Evolutionary conservation across 169 alveolate genomes (phyloP).

Genomic region (Plasmodium coatneyi): DNA sequence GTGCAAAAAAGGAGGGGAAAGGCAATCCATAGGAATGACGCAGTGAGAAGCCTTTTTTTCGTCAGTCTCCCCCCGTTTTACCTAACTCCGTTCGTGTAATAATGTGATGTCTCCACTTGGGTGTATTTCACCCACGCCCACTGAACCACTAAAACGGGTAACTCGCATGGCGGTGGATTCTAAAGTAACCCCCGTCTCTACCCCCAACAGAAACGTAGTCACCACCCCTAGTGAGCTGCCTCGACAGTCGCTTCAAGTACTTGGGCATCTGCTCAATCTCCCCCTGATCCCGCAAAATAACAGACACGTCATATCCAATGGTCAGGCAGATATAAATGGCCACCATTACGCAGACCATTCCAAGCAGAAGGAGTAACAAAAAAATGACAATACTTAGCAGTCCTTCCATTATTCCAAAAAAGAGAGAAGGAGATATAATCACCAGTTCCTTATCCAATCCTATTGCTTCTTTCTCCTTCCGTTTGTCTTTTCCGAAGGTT

Average conservation of each 20-base stretch:
- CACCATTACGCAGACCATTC: not conserved
- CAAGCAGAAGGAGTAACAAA: slow-evolving; percentile 3
- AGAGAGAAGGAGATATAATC: slow-evolving; percentile 38
- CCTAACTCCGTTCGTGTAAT: not conserved
- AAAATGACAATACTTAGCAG: not conserved
- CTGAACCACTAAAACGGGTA: not conserved
- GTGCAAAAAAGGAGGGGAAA: not conserved
- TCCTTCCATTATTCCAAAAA: slow-evolving; percentile 24
- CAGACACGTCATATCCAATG: slow-evolving; percentile 5
- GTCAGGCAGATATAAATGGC: slow-evolving; percentile 7
- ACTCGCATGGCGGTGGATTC: not conserved
- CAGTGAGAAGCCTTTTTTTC: not conserved
- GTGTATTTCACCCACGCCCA: not conserved
- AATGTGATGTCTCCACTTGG: not conserved
- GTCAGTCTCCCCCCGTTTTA: not conserved
- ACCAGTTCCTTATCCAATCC: slow-evolving; percentile 23
- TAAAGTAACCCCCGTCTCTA: not conserved
- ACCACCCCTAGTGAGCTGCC: not conserved
- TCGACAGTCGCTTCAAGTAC: slow-evolving; percentile 19
- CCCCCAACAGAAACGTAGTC: not conserved
- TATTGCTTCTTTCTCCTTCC: not conserved
- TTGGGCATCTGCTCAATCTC: slow-evolving; percentile 25
- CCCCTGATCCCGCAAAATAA: not conserved
- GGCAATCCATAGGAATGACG: not conserved
- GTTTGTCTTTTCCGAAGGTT: not conserved